Conservation (phyloP, 768 basidiomycete species). For the Cyclocybe cylindracea region DNA sequence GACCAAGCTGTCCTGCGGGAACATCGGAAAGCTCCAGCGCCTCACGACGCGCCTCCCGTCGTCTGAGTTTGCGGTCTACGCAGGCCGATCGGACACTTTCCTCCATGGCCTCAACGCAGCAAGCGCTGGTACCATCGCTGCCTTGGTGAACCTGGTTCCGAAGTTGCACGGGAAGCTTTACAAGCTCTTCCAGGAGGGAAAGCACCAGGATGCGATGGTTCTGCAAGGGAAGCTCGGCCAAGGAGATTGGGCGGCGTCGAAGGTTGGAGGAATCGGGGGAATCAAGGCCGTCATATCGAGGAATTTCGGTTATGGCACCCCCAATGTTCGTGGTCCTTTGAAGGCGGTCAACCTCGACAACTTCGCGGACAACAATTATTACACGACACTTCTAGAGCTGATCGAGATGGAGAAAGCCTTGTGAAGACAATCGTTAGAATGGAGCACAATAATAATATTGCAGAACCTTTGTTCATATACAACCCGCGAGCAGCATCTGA, state of each 20-base stretch:
- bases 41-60: constrained; percentile 59
- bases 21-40: constrained; percentile 81
- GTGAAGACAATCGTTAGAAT: neutral
- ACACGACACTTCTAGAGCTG: constrained; percentile 42
- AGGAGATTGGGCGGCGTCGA: constrained; percentile 64
- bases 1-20: constrained; percentile 82
- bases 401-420: constrained; percentile 39
- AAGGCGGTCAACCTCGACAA: constrained; percentile 37
- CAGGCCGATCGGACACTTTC: constrained; percentile 75
- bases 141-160: constrained; percentile 60
- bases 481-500: constrained; percentile 21
- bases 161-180: constrained; percentile 57
- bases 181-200: constrained; percentile 50
- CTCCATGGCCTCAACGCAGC: constrained; percentile 61
- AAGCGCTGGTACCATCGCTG: constrained; percentile 67
- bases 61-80: constrained; percentile 66
- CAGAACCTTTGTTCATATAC: constrained; percentile 7
- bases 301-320: constrained; percentile 64
- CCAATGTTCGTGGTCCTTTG: constrained; percentile 50
- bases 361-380: constrained; percentile 39
- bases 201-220: constrained; percentile 57
- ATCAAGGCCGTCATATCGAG: constrained; percentile 64
- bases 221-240: constrained; percentile 64
- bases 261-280: constrained; percentile 67
- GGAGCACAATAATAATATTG: neutral